Evolutionary conservation across 2,329 filamentous ascomycete genomes (phyloP).

Genomic region (Aureobasidium sp.): DNA sequence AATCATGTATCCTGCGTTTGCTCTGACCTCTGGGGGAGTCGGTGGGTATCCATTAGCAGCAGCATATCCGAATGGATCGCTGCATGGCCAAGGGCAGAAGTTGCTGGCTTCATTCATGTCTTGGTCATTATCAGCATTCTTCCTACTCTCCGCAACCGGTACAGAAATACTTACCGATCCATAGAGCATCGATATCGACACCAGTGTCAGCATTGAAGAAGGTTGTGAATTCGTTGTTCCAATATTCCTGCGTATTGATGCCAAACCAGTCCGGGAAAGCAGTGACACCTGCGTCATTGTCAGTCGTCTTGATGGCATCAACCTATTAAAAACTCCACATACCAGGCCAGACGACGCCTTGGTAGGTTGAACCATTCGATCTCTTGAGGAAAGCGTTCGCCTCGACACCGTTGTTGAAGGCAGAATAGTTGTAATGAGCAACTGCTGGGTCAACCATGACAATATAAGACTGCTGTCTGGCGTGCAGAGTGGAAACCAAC

Average conservation of each 20-base stretch:
- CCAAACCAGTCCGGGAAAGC: constrained; percentile 60
- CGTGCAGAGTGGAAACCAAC: constrained; percentile 51
- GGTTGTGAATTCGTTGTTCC: constrained; percentile 56
- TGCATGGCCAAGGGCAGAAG: constrained; percentile 39
- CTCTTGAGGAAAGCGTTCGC: constrained; percentile 47
- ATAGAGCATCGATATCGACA: constrained; percentile 68
- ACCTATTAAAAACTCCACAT: background rate
- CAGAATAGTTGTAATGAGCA: constrained; percentile 38
- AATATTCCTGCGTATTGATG: constrained; percentile 55
- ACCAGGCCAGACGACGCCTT: constrained; percentile 71
- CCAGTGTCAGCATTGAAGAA: constrained; percentile 59
- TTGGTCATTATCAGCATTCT: constrained; percentile 31
- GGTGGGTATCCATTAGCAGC: constrained; percentile 47
- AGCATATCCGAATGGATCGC: constrained; percentile 30
- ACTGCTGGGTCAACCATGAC: constrained; percentile 71
- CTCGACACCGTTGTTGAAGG: constrained; percentile 55
- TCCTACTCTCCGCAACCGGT: background rate
- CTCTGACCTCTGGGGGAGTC: constrained; percentile 51
- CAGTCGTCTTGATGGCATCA: background rate
- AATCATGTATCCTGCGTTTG: constrained; percentile 49
- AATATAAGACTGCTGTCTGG: constrained; percentile 28
- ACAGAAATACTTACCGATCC: constrained; percentile 33
- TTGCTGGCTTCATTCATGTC: constrained; percentile 58
- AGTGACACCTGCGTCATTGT: constrained; percentile 18
- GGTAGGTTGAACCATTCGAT: constrained; percentile 46